Evolutionary conservation across 495 filamentous ascomycete species (phyloP).

Genomic region (Penicillium atrosanguineum): DNA sequence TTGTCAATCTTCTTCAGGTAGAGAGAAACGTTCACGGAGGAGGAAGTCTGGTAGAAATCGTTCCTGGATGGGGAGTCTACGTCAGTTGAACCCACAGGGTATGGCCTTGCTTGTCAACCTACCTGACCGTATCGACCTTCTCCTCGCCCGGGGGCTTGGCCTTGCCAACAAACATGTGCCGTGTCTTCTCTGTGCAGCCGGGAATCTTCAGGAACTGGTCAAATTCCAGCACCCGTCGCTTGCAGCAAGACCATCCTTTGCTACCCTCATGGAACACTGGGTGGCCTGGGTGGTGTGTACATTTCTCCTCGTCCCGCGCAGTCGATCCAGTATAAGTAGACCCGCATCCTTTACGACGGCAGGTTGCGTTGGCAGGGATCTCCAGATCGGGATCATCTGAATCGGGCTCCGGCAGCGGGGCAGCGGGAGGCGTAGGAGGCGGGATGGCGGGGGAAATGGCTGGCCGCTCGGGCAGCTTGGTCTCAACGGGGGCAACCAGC

Average conservation of each 20-base stretch:
- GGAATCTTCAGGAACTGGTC: slow-evolving; percentile 96
- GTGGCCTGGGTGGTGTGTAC: slow-evolving; percentile 79
- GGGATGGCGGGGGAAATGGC: slow-evolving; percentile 49
- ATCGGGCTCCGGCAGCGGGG: slow-evolving; percentile 75
- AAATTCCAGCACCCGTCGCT: slow-evolving; percentile 91
- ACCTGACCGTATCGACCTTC: slow-evolving; percentile 69
- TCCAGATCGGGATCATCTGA: slow-evolving; percentile 74
- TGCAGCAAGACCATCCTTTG: slow-evolving; percentile 97
- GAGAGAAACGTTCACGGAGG: slow-evolving; percentile 82
- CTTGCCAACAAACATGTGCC: slow-evolving; percentile 84
- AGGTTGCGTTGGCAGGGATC: slow-evolving; percentile 69
- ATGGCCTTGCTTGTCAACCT: slow-evolving; percentile 19
- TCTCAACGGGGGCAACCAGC: slow-evolving; percentile 20
- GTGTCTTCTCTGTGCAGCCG: slow-evolving; percentile 77
- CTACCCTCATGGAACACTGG: slow-evolving; percentile 96
- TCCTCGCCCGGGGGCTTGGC: slow-evolving; percentile 58
- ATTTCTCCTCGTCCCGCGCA: slow-evolving; percentile 69
- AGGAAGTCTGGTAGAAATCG: slow-evolving; percentile 93
- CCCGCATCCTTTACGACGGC: slow-evolving; percentile 75
- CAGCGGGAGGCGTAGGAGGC: slow-evolving; percentile 54
- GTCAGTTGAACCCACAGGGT: not conserved
- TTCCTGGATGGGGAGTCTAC: slow-evolving; percentile 45
- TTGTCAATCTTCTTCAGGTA: slow-evolving; percentile 98
- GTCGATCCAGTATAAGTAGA: slow-evolving; percentile 56
- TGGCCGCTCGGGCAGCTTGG: slow-evolving; percentile 29